Conservation (phyloP, 257 asterid species). For the Solanum virginianum region DNA sequence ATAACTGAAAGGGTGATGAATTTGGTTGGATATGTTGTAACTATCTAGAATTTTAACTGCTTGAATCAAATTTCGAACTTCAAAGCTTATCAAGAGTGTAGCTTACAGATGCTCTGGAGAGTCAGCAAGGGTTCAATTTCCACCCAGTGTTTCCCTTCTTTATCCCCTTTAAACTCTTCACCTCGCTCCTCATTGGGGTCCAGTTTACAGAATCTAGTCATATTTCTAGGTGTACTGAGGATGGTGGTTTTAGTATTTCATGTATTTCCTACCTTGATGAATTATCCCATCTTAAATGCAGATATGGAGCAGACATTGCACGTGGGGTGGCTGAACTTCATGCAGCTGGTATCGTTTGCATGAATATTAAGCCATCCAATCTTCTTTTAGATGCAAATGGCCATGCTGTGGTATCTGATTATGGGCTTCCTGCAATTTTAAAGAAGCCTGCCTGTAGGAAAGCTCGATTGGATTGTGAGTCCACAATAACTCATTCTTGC, state of each 20-base stretch:
- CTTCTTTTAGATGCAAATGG: constrained; percentile 87
- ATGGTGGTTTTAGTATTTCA: not conserved
- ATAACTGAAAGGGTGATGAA: not conserved
- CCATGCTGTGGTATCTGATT: constrained; percentile 92
- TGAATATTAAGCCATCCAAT: constrained; percentile 95
- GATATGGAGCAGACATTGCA: constrained; percentile 97
- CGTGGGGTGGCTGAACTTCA: constrained; percentile 99
- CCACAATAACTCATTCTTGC: constrained; percentile 82
- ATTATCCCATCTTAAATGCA: constrained; percentile 25
- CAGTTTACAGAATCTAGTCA: not conserved
- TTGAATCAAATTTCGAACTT: not conserved
- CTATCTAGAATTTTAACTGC: not conserved
- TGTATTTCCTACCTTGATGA: constrained; percentile 4
- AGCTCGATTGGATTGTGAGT: constrained; percentile 67
- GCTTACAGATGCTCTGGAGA: not conserved
- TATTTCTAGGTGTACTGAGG: not conserved
- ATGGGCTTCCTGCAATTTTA: constrained; percentile 89
- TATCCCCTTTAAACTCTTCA: not conserved
- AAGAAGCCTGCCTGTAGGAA: constrained; percentile 78
- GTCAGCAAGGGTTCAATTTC: not conserved
- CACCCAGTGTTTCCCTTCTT: not conserved
- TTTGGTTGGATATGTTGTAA: not conserved
- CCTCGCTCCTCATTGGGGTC: not conserved
- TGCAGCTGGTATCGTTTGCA: constrained; percentile 97
- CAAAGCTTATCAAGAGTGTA: not conserved